phyloP scores from a whole-genome alignment of 176 grass and related monocot genomes.

The Oryza meyeriana region DNA sequence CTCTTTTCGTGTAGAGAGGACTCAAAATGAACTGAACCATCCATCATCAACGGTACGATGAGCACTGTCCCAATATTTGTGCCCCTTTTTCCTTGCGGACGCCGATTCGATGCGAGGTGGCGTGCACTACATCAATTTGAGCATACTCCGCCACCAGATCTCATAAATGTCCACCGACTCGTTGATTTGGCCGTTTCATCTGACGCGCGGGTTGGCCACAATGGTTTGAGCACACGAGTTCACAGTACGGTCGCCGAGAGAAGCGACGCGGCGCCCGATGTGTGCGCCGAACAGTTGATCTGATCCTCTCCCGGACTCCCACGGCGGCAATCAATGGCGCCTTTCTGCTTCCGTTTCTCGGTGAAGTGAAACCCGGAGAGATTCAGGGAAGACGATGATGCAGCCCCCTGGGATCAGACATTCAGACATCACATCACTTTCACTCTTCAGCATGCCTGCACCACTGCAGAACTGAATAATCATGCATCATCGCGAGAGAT shows the following conservation, averaged over 20 bases:
- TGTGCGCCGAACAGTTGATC: no score
- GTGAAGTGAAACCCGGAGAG: not conserved
- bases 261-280: no score
- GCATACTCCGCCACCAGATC: not conserved
- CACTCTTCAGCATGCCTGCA: not conserved
- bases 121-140: not conserved
- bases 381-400: not conserved
- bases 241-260: no score
- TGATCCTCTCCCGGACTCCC: no score
- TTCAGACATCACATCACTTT: no score
- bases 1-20: no score
- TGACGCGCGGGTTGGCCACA: not conserved
- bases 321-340: not conserved
- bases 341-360: not conserved
- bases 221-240: not conserved
- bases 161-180: not conserved
- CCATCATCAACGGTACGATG: not conserved
- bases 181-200: not conserved
- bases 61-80: not conserved
- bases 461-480: not conserved
- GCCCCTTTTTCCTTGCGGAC: not conserved
- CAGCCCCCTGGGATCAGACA: not conserved
- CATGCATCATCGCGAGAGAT: not conserved
- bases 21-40: not conserved
- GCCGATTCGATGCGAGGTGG: not conserved